phyloP scores from a whole-genome alignment of 768 basidiomycete species.

The Gloeopeniophorella convolvens region DNA sequence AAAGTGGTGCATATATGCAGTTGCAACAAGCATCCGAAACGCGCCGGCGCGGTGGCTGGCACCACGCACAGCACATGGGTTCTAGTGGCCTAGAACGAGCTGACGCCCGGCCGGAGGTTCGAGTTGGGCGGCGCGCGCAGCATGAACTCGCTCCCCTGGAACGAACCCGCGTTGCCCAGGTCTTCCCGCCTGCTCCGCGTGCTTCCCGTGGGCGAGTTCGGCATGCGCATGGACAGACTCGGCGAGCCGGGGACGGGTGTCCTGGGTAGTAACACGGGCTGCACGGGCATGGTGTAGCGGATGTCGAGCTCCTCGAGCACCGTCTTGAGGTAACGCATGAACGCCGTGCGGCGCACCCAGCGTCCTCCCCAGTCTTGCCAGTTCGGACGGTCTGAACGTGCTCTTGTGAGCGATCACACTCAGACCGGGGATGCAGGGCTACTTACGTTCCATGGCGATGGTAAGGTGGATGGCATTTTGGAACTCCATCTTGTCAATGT shows the following conservation, averaged over 20 bases:
- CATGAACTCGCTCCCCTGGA: constrained; percentile 11
- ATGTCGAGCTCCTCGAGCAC: constrained; percentile 70
- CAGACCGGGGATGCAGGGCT: background rate
- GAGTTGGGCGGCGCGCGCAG: constrained; percentile 3
- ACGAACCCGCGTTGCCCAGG: constrained; percentile 11
- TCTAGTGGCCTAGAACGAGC: constrained; percentile 6
- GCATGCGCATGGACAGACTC: constrained; percentile 14
- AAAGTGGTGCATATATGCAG: no score
- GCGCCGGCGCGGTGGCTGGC: no score
- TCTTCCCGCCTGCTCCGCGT: background rate
- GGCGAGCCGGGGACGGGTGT: constrained; percentile 1
- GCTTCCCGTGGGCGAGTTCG: background rate
- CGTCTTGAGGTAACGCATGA: constrained; percentile 70
- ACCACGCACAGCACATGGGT: no score
- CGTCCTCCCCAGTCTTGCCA: constrained; percentile 88
- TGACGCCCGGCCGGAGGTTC: background rate
- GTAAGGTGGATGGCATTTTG: constrained; percentile 65
- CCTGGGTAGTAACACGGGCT: constrained; percentile 54
- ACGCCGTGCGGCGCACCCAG: constrained; percentile 65
- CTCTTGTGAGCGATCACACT: constrained; percentile 3
- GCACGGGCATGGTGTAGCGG: constrained; percentile 62
- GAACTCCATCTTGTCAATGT: constrained; percentile 76
- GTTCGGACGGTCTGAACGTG: constrained; percentile 57
- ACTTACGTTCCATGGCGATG: constrained; percentile 67
- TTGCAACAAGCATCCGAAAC: no score